Percentiles rank a stretch among this genome's conserved stretches.
Conservation (phyloP, 768 basidiomycete species). For the Tricholoma hemisulphureum region DNA sequence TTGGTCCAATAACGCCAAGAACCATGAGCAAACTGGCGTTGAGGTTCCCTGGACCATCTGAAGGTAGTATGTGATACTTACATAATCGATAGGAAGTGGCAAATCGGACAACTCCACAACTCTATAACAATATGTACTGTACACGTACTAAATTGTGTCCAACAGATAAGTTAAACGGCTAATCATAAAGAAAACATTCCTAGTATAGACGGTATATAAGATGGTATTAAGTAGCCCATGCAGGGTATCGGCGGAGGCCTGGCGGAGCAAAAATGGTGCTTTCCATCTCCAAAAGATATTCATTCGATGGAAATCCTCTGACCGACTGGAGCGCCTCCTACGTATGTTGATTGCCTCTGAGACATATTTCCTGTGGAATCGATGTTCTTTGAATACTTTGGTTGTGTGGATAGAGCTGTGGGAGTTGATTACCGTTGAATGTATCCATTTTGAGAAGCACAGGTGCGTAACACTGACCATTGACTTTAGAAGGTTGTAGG, state of each 20-base stretch:
- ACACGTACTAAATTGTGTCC: no score
- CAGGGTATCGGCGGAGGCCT: no score
- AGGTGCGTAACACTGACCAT: slow-evolving; percentile 54
- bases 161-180: background rate
- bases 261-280: background rate
- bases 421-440: slow-evolving; percentile 36
- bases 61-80: no score
- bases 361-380: slow-evolving; percentile 44
- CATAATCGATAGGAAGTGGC: no score
- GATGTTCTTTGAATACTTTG: slow-evolving; percentile 39
- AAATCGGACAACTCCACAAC: no score
- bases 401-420: slow-evolving; percentile 49
- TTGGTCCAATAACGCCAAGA: slow-evolving; percentile 39
- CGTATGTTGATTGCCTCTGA: slow-evolving; percentile 47
- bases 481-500: slow-evolving; percentile 67
- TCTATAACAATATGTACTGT: no score
- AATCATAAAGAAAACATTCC: background rate
- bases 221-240: no score
- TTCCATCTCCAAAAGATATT: no score
- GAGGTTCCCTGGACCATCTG: slow-evolving; percentile 1
- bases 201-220: slow-evolving; percentile 7
- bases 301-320: slow-evolving; percentile 80
- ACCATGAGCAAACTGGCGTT: slow-evolving; percentile 19
- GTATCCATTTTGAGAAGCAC: slow-evolving; percentile 25
- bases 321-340: slow-evolving; percentile 52